These are phyloP conservation scores for Saccharomycopsis lassenensis DNA, from an alignment of 805 yeast genomes.

Conservation along the genomic window DNA sequence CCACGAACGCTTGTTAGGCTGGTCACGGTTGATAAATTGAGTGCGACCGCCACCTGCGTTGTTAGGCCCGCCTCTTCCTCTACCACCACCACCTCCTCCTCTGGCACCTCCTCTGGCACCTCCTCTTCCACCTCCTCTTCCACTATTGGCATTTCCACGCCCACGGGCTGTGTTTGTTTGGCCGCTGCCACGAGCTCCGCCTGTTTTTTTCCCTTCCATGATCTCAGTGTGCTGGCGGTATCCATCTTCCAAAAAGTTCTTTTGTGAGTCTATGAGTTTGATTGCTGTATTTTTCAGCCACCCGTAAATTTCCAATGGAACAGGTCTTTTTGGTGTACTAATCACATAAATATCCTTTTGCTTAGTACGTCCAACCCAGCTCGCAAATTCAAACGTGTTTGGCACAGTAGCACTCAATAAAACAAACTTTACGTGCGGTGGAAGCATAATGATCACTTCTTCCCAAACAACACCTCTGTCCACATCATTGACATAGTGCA, in stretches of 20 bases:
- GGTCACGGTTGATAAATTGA: slow-evolving; percentile 35
- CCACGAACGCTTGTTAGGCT: slow-evolving; percentile 78
- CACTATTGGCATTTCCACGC: slow-evolving; percentile 22
- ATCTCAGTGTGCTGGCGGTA: slow-evolving; percentile 50
- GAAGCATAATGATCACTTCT: slow-evolving; percentile 95
- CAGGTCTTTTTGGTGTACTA: slow-evolving; percentile 93
- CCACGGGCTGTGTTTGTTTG: too few species aligned
- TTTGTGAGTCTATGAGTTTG: slow-evolving; percentile 64
- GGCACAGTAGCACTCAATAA: slow-evolving; percentile 95
- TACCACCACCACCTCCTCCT: slow-evolving; percentile 25
- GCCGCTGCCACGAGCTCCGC: slow-evolving; percentile 32
- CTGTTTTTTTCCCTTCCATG: slow-evolving; percentile 32
- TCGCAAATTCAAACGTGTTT: slow-evolving; percentile 95
- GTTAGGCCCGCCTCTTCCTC: slow-evolving; percentile 19
- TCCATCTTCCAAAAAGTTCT: slow-evolving; percentile 56
- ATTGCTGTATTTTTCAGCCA: slow-evolving; percentile 72
- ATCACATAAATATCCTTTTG: slow-evolving; percentile 93
- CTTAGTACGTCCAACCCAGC: slow-evolving; percentile 97
- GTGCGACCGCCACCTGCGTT: slow-evolving; percentile 24
- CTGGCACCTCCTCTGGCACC: slow-evolving; percentile 29
- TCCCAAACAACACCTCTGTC: slow-evolving; percentile 99
- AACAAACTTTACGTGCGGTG: slow-evolving; percentile 90
- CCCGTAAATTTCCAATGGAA: slow-evolving; percentile 77
- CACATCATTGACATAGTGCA: slow-evolving; percentile 92
- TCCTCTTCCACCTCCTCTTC: slow-evolving; percentile 21